A percentile compares a stretch with the other conserved stretches of the same genome.
phyloP scores from a whole-genome alignment of 176 grass and related monocot species.

The Oryza punctata region DNA sequence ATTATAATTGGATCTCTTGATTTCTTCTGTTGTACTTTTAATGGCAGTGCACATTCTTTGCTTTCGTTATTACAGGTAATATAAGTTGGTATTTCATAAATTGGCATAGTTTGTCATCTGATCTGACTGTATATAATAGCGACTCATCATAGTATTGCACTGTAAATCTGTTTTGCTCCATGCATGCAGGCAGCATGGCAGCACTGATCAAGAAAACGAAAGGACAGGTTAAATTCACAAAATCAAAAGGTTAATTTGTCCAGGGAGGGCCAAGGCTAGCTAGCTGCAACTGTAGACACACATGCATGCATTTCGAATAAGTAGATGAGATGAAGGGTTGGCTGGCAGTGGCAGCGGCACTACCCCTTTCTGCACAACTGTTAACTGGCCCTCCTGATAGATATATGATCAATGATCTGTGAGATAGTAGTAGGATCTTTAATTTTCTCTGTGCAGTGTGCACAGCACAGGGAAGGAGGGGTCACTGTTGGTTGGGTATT shows the following conservation, averaged over 20 bases:
- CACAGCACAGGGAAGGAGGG: not conserved
- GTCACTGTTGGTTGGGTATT: not conserved
- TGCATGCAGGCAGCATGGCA: not conserved
- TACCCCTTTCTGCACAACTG: constrained; percentile 10
- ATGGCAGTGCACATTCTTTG: not conserved
- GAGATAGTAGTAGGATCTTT: not conserved
- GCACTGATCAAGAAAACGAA: not conserved
- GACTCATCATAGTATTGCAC: not conserved
- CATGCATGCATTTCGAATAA: not conserved
- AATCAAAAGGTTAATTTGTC: not conserved
- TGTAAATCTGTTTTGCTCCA: constrained; percentile 18
- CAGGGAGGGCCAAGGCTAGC: not conserved
- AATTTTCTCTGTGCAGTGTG: not conserved
- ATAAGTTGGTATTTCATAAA: not conserved
- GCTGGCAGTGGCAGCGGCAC: not conserved
- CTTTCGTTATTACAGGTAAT: not conserved
- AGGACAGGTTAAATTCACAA: not conserved
- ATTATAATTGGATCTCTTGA: too few relatives aligned
- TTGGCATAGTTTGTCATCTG: not conserved
- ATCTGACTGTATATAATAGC: not conserved
- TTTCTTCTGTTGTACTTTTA: not conserved
- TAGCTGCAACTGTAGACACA: not conserved
- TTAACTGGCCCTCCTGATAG: not conserved
- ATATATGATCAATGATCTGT: not conserved
- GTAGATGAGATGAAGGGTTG: not conserved